Percentiles rank a stretch among this genome's conserved stretches.
Conservation (phyloP, 352 stramenopile species). For the Phytophthora colocasiae region DNA sequence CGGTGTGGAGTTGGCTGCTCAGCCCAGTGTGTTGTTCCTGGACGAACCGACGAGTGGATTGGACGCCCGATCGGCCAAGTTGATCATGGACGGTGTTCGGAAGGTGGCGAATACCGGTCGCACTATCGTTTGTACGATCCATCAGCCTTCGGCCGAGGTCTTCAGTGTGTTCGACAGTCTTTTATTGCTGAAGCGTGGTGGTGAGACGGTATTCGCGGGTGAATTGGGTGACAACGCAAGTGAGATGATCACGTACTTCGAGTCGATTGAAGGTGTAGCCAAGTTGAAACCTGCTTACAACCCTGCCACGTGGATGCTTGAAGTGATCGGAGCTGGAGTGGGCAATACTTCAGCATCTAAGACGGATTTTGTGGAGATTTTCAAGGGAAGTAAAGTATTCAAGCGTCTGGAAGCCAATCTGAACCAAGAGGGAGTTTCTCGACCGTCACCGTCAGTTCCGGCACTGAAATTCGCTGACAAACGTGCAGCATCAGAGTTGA, state of each 20-base stretch:
- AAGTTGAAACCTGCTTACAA: too few species aligned
- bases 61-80: slow-evolving; percentile 54
- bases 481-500: slow-evolving; percentile 7
- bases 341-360: not conserved
- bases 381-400: slow-evolving; percentile 10
- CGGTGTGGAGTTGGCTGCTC: slow-evolving; percentile 20
- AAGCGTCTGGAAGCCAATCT: slow-evolving; percentile 4
- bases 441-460: slow-evolving; percentile 6
- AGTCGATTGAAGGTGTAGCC: too few species aligned
- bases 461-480: slow-evolving; percentile 10
- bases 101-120: slow-evolving; percentile 69
- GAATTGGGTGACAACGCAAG: too few species aligned
- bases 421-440: slow-evolving; percentile 6
- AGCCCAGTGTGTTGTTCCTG: slow-evolving; percentile 24
- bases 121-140: slow-evolving; percentile 37
- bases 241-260: too few species aligned
- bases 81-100: slow-evolving; percentile 80
- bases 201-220: not conserved
- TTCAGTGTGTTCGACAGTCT: slow-evolving; percentile 29
- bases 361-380: slow-evolving; percentile 14
- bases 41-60: slow-evolving; percentile 25
- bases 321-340: too few species aligned
- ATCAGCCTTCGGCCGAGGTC: slow-evolving; percentile 18
- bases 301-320: too few species aligned
- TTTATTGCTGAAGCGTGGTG: slow-evolving; percentile 22